These are phyloP conservation scores for Biscogniauxia sp. DNA, from an alignment of 2,329 filamentous ascomycete genomes.

Conservation along the genomic window DNA sequence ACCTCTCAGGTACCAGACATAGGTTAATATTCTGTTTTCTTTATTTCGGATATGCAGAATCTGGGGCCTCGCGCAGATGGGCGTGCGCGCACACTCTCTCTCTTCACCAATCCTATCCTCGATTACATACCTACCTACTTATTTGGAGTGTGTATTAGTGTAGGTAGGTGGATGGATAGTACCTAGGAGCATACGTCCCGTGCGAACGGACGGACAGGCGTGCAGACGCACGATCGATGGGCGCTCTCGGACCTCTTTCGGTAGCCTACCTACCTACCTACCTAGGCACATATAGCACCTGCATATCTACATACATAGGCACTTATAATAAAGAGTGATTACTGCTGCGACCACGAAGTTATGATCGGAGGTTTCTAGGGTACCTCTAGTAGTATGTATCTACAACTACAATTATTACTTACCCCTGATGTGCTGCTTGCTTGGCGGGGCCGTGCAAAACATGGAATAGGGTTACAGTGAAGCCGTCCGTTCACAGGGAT, in stretches of 20 bases:
- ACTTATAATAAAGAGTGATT: background rate
- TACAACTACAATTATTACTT: too few species aligned
- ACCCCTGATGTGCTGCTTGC: background rate
- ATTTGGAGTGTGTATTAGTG: too few species aligned
- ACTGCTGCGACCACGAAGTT: background rate
- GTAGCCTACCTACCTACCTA: background rate
- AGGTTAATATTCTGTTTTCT: too few species aligned
- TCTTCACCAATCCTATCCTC: too few species aligned
- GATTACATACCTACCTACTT: too few species aligned
- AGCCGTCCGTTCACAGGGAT: background rate
- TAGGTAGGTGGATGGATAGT: background rate
- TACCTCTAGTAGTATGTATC: too few species aligned
- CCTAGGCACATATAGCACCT: background rate
- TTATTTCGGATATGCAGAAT: background rate
- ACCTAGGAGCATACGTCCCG: background rate
- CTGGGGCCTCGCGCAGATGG: too few species aligned
- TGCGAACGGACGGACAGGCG: background rate
- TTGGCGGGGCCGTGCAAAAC: background rate
- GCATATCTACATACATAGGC: too few species aligned
- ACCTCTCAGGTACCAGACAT: too few species aligned
- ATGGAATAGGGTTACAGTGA: background rate
- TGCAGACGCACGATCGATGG: background rate
- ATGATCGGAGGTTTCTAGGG: background rate
- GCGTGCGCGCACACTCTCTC: too few species aligned
- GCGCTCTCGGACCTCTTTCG: background rate